Base-by-base conservation (phyloP, 371 early-diverging fungal genomes). In the Mortierella sp. region DNA sequence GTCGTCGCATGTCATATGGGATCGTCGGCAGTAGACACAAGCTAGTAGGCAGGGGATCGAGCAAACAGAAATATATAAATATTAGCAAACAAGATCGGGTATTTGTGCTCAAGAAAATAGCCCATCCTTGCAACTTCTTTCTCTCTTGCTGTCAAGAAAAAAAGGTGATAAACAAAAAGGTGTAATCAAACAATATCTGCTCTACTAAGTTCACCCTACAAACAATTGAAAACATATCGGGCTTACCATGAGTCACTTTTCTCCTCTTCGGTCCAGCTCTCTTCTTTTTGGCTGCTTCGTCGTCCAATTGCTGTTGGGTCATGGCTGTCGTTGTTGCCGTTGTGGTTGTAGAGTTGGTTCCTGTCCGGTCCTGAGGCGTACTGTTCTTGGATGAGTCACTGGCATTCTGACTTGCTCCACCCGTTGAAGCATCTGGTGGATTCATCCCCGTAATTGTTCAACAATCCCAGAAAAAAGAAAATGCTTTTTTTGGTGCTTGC, bases 1-100 rank as follows among this genome's bases (percentile, higher is more conserved):
- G 65, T 89, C 87, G 78, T 94, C 91, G 81, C 93, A 93, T 27
- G 93, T 92, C 94, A 94, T 94, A 66, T 94, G 94, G 17, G 93
- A 93, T 57, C 94, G 86, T 79, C 93, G 86, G 73, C 94, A 94
- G 70, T 91, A 94, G 28, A 92, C 91, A 61, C 93, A 92, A 12
- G 93, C 93, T 87, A 44, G 37, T n/a, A 64, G 30, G 21, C 14
- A 11, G 27, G 23, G 8, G 53, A 44, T 11, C 26, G 23, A 55
- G 12, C 19, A 39, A 37, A 53, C 28, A 32, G 43, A 17, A 50
- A 19, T 14, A 26, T 7, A 48, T 27, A 39, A 54, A 41, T 17
- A 54, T 14, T 41, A 23, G 11, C 14, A 31, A 19, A 21, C 23
- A 43, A n/a, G n/a, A n/a, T n/a, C n/a, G n/a, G n/a, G n/a, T n/a